Conservation (phyloP, 139 green algal genomes). For the Asterochloris erici region DNA sequence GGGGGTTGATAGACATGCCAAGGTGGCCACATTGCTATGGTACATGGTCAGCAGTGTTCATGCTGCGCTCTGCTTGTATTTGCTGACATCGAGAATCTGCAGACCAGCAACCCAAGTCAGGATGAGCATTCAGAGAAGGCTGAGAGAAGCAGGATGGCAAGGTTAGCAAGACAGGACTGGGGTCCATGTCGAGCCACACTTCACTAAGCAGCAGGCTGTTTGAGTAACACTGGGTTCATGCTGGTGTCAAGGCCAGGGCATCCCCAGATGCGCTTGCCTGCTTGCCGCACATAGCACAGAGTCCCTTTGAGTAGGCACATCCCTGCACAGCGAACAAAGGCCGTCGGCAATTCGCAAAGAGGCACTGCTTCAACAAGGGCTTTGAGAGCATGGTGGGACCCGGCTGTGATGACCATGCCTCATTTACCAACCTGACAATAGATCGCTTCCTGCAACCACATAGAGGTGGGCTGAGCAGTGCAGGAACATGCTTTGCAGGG, state of each 20-base stretch:
- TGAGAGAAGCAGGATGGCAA: too few relatives aligned
- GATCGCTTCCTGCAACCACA: background rate
- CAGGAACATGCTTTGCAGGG: background rate
- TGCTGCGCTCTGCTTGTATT: constrained; percentile 48
- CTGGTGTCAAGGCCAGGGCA: background rate
- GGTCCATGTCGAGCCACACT: too few relatives aligned
- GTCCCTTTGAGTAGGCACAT: constrained; percentile 60
- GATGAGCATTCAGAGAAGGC: too few relatives aligned
- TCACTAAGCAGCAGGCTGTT: too few relatives aligned
- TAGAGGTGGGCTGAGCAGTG: background rate
- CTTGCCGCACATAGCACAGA: constrained; percentile 71
- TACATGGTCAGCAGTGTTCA: too few relatives aligned
- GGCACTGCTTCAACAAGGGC: constrained; percentile 11
- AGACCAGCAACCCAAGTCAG: too few relatives aligned
- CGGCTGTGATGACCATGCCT: background rate
- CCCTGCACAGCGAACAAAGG: background rate
- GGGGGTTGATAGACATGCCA: too few relatives aligned
- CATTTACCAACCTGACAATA: background rate
- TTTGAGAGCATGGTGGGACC: constrained; percentile 46
- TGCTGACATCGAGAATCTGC: constrained; percentile 53
- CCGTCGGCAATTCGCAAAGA: too few relatives aligned
- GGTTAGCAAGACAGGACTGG: too few relatives aligned
- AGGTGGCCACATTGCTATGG: too few relatives aligned
- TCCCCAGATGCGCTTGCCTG: background rate
- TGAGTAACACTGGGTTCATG: constrained; percentile 3